Evolutionary conservation across 176 grass and related monocot genomes (phyloP).

Genomic region (Melocanna baccifera): DNA sequence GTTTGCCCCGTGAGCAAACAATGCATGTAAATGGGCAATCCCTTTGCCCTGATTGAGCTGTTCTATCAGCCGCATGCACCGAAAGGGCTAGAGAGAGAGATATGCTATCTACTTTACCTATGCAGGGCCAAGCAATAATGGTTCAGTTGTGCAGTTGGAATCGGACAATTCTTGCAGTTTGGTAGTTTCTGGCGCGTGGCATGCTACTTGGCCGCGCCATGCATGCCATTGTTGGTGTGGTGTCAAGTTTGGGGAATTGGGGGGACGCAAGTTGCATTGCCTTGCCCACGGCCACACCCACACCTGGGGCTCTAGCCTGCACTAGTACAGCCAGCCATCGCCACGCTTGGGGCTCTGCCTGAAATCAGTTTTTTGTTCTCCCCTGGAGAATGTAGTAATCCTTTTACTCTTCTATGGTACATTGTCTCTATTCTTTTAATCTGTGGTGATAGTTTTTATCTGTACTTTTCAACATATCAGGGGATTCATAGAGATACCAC

Average conservation of each 20-base stretch:
- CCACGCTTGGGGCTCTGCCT: no score
- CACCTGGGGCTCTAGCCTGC: not conserved
- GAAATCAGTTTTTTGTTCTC: no score
- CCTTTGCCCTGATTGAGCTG: not conserved
- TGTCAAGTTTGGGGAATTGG: not conserved
- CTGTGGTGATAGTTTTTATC: no score
- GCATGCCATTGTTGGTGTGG: not conserved
- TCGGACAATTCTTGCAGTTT: not conserved
- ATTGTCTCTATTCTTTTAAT: no score
- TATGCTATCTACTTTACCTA: not conserved
- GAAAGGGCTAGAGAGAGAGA: not conserved
- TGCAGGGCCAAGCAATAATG: not conserved
- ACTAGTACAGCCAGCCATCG: no score
- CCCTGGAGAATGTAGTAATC: no score
- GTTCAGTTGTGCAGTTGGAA: slow-evolving; percentile 4
- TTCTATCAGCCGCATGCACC: not conserved
- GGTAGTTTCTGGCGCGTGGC: slow-evolving; percentile 44
- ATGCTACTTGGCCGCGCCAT: not conserved
- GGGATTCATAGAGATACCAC: no score
- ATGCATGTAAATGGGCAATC: not conserved
- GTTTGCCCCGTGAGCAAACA: not conserved
- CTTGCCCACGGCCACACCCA: not conserved
- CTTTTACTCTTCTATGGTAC: no score
- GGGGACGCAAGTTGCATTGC: not conserved
- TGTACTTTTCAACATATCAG: no score